These are phyloP conservation scores for Rusavskia elegans DNA, from an alignment of 495 filamentous ascomycete genomes.

Conservation along the genomic window DNA sequence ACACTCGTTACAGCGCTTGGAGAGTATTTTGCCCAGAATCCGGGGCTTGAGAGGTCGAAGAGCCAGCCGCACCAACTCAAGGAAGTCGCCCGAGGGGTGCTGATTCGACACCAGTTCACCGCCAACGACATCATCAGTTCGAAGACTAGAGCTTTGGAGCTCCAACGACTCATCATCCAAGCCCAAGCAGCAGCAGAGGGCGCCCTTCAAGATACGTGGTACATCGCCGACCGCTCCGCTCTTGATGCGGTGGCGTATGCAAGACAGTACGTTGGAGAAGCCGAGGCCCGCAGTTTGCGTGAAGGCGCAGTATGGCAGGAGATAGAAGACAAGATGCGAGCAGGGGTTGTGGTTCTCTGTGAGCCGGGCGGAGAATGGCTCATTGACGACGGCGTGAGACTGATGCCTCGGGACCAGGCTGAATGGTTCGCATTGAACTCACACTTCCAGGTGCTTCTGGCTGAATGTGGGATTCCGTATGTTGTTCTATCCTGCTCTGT, in stretches of 20 bases:
- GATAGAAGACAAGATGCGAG: conserved; percentile 21
- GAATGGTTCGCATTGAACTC: conserved; percentile 25
- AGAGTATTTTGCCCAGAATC: conserved; percentile 13
- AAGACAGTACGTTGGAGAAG: conserved; percentile 20
- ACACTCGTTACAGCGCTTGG: conserved; percentile 27
- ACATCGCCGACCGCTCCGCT: conserved; percentile 35
- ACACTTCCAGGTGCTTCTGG: conserved; percentile 13
- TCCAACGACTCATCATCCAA: conserved; percentile 29
- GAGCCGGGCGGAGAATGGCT: conserved; percentile 27
- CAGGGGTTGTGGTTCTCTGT: conserved; percentile 27
- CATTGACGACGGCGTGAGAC: conserved; percentile 30
- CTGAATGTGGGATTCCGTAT: conserved; percentile 9
- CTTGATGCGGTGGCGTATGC: conserved; percentile 33
- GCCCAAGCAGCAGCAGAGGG: conserved; percentile 27
- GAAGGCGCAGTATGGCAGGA: conserved; percentile 18
- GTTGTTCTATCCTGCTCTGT: conserved; percentile 6
- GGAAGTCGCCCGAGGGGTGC: conserved; percentile 30
- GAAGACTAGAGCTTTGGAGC: conserved; percentile 15
- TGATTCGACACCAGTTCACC: conserved; percentile 22
- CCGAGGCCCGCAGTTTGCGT: conserved; percentile 15
- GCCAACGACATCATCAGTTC: conserved; percentile 22
- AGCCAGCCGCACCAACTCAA: conserved; percentile 18
- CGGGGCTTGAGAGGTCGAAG: background rate
- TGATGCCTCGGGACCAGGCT: conserved; percentile 27
- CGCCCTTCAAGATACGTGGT: conserved; percentile 17